A percentile compares a stretch with the other conserved stretches of the same genome.
Evolutionary conservation across 2,329 filamentous ascomycete species (phyloP).

Genomic region (Talaromyces islandicus): DNA sequence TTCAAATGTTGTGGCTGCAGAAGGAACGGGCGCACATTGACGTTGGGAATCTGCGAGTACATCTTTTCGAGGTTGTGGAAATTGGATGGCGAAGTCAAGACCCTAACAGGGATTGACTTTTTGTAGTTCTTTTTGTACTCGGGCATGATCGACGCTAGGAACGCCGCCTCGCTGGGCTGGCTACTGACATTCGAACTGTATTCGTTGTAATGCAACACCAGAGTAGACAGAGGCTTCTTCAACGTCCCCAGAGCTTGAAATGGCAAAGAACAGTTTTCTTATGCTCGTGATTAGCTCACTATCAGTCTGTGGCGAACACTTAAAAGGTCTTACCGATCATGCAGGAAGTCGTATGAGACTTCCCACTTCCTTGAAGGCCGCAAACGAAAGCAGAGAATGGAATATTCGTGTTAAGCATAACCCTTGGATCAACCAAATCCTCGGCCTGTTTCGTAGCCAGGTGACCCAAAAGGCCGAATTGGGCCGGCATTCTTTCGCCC

Average conservation of each 20-base stretch:
- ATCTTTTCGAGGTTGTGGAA: slow-evolving; percentile 14
- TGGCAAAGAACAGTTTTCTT: slow-evolving; percentile 12
- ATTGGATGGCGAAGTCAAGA: slow-evolving; percentile 20
- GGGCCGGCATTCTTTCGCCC: slow-evolving; percentile 8
- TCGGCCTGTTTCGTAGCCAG: slow-evolving; percentile 6
- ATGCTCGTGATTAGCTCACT: not conserved
- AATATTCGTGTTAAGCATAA: slow-evolving; percentile 12
- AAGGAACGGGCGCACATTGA: slow-evolving; percentile 16
- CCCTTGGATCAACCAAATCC: slow-evolving; percentile 9
- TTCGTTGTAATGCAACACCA: slow-evolving; percentile 54
- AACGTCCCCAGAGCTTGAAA: slow-evolving; percentile 36
- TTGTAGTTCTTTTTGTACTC: slow-evolving; percentile 7
- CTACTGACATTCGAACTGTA: slow-evolving; percentile 32
- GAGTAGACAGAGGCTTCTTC: slow-evolving; percentile 43
- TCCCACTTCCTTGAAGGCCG: slow-evolving; percentile 58
- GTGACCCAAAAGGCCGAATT: slow-evolving; percentile 11
- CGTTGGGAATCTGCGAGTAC: slow-evolving; percentile 19
- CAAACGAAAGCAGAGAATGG: slow-evolving; percentile 48
- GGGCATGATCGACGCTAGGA: slow-evolving; percentile 11
- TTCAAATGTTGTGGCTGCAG: slow-evolving; percentile 18
- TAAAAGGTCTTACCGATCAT: slow-evolving; percentile 45
- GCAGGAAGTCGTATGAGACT: slow-evolving; percentile 55
- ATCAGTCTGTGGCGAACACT: slow-evolving; percentile 13
- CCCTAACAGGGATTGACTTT: slow-evolving; percentile 14
- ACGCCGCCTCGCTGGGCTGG: slow-evolving; percentile 48